Percentiles rank a stretch among this genome's conserved stretches.
These are phyloP conservation scores for Aureobasidium melanogenum DNA, from an alignment of 2,329 filamentous ascomycete genomes.

Conservation along the genomic window DNA sequence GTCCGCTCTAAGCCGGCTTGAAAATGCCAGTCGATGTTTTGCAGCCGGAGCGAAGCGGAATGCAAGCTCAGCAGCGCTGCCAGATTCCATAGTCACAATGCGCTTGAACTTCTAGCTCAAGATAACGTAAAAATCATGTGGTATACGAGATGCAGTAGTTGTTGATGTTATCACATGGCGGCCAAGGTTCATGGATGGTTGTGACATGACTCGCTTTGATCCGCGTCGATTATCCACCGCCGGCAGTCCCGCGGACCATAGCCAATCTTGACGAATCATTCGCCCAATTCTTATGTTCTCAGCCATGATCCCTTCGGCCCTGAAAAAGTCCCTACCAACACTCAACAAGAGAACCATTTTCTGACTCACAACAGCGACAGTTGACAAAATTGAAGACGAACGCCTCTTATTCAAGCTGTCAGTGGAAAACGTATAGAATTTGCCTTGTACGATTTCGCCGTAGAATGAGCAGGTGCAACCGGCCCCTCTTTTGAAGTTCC, in stretches of 20 bases:
- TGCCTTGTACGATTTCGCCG: neutral
- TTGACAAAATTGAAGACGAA: neutral
- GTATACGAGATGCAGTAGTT: neutral
- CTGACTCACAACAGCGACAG: neutral
- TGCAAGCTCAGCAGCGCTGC: neutral
- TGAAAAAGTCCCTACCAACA: neutral
- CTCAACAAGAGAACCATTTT: neutral
- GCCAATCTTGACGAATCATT: neutral
- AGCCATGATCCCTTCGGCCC: neutral
- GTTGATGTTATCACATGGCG: neutral
- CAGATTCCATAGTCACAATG: too few relatives aligned
- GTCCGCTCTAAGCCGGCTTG: neutral
- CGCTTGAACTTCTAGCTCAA: too few relatives aligned
- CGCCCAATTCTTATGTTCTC: neutral
- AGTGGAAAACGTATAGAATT: neutral
- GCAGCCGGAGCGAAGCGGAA: neutral
- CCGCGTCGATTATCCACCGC: neutral
- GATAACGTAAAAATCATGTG: neutral
- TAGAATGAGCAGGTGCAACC: neutral
- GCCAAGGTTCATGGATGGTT: neutral
- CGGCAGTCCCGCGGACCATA: neutral
- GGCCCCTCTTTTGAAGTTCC: neutral
- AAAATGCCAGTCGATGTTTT: neutral
- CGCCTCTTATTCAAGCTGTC: too few relatives aligned
- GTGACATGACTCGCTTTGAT: neutral